Evolutionary conservation across 139 green algal genomes (phyloP).

Genomic region (Volvox reticuliferus): DNA sequence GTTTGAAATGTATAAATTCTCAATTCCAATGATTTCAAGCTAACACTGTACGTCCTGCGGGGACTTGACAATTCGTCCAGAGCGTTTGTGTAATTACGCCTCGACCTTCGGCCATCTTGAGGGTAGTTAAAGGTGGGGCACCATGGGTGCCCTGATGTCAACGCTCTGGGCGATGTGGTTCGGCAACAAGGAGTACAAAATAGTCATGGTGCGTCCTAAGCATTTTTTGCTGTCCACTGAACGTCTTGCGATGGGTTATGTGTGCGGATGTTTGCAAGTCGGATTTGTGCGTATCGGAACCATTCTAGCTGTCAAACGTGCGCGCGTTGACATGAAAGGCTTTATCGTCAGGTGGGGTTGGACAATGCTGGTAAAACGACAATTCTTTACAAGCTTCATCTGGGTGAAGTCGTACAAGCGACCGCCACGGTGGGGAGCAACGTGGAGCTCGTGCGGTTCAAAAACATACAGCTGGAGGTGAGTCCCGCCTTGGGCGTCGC

Average conservation of each 20-base stretch:
- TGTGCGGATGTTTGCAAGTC: no score
- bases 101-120: neutral
- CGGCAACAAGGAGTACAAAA: constrained; percentile 87
- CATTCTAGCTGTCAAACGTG: no score
- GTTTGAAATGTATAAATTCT: no score
- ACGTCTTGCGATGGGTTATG: no score
- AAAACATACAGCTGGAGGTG: constrained; percentile 88
- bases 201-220: constrained; percentile 77
- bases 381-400: constrained; percentile 90
- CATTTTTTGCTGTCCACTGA: neutral
- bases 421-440: constrained; percentile 92
- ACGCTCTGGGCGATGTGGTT: constrained; percentile 75
- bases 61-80: neutral
- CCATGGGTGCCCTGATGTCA: constrained; percentile 33
- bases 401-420: constrained; percentile 88
- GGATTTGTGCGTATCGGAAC: no score
- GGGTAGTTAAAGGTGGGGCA: neutral
- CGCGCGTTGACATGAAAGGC: neutral
- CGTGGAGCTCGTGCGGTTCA: constrained; percentile 87
- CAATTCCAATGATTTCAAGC: no score
- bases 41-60: no score
- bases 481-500: neutral
- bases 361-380: constrained; percentile 97
- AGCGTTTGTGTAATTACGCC: neutral
- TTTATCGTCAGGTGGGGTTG: constrained; percentile 78